Evolutionary conservation across 2,329 filamentous ascomycete species (phyloP), one percentile per base, ranked within the genome.

Genomic region (Sclerotinia nivalis): DNA sequence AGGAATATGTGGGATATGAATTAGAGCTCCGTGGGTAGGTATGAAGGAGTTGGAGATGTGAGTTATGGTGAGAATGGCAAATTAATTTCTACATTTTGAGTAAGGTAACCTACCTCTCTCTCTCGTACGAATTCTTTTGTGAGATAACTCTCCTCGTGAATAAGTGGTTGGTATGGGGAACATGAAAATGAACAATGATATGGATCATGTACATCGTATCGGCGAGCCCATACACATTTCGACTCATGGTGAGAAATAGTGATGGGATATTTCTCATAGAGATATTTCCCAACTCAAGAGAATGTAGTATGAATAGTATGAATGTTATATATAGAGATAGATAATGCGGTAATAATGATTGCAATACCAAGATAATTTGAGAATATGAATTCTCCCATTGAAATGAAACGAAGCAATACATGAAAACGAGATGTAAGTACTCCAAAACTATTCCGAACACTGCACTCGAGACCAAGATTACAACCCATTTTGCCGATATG

Each of bases 401-500:
- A 22, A 45, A 25, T 13, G 47, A 40, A 7, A 20, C 25, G 15
- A 8, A n/a, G 15, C 0, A 28, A 28, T 2, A 28, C 0, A 15
- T 31, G 25, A 31, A 9, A 31, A 28, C 2, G 43, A 60, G 54
- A 47, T 31, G 47, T 64, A 22, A 64, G 61, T 52, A 40, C 13
- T 20, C 60, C 60, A 4, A n/a, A 40, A 7, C n/a, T 22, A 52
- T 4, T 20, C 9, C 22, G 13, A 25, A 20, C 13, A 20, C 8
- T 31, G 4, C 9, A n/a, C 15, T 20, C 18, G 31, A 64, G 60
- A 52, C 61, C 49, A 37, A 52, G 66, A 68, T 68, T 59, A 45
- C 73, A 66, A 70, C 25, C 40, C n/a, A 58, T 74, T 77, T 76
- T 77, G 73, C 75, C 74, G 74, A 59, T 64, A 58, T 60, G 58